phyloP scores from a whole-genome alignment of 345 rosid species.

The Syzygium aromaticum region DNA sequence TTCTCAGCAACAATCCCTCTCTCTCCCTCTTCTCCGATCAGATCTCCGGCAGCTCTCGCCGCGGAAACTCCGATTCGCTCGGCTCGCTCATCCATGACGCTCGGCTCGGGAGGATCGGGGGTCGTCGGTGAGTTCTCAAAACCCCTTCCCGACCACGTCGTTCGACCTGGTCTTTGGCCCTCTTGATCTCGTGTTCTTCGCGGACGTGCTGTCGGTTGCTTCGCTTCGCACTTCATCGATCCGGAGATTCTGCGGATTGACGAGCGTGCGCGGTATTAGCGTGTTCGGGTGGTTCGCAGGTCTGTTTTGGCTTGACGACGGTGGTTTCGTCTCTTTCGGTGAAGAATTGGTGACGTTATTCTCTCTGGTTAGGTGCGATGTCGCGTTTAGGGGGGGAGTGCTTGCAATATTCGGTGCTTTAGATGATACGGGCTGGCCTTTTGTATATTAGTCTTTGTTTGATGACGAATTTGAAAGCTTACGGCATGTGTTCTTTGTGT shows the following conservation, averaged over 20 bases:
- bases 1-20: neutral
- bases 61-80: neutral
- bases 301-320: neutral
- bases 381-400: neutral
- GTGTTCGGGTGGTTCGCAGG: neutral
- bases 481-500: neutral
- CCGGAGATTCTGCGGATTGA: neutral
- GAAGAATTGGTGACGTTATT: neutral
- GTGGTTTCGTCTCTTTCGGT: neutral
- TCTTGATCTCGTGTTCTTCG: neutral
- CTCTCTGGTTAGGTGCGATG: neutral
- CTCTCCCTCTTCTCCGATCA: neutral
- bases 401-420: neutral
- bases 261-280: neutral
- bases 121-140: constrained; percentile 3
- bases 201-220: neutral
- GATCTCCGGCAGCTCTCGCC: neutral
- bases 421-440: neutral
- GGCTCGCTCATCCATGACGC: constrained; percentile 1
- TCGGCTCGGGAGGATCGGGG: constrained; percentile 10
- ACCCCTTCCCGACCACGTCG: neutral
- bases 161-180: neutral
- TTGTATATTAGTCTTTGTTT: neutral
- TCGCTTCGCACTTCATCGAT: neutral
- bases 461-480: neutral